A percentile compares a stretch with the other conserved stretches of the same genome.
phyloP scores from a whole-genome alignment of 2,329 filamentous ascomycete genomes.

The Nothomitra cinnamomea region DNA sequence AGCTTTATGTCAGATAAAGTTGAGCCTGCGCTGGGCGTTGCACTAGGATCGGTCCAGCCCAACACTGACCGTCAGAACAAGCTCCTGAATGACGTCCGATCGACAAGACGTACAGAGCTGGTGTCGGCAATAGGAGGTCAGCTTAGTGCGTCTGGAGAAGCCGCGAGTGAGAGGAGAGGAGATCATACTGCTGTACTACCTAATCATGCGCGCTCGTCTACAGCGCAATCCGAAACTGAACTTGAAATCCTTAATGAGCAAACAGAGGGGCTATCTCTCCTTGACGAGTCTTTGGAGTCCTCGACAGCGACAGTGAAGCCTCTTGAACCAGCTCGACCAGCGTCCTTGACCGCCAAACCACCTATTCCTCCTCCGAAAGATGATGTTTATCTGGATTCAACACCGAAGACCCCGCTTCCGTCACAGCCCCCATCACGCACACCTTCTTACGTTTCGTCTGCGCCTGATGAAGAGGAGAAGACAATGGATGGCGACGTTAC shows the following conservation, averaged over 20 bases:
- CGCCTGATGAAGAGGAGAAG: slow-evolving; percentile 16
- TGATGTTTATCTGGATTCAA: slow-evolving; percentile 32
- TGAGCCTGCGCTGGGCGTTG: neutral
- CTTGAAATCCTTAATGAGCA: slow-evolving; percentile 10
- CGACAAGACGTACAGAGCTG: neutral
- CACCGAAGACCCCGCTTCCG: slow-evolving; percentile 26
- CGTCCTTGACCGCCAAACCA: slow-evolving; percentile 16
- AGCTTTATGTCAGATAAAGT: neutral
- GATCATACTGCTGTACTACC: neutral
- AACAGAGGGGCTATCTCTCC: neutral
- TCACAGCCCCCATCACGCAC: slow-evolving; percentile 25
- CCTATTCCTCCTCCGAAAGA: slow-evolving; percentile 34
- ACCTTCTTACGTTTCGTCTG: slow-evolving; percentile 18
- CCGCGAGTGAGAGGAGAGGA: neutral
- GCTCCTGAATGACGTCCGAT: neutral
- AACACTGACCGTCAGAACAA: neutral
- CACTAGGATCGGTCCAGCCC: neutral
- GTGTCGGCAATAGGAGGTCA: neutral
- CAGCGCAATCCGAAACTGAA: slow-evolving; percentile 13
- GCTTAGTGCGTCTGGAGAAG: neutral
- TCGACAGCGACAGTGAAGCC: slow-evolving; percentile 20
- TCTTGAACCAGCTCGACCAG: slow-evolving; percentile 8
- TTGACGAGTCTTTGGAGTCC: slow-evolving; percentile 16
- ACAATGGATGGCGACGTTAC: slow-evolving; percentile 10
- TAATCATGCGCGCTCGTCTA: neutral